phyloP scores from a whole-genome alignment of 208 protist genomes.

The Leishmania mexicana region DNA sequence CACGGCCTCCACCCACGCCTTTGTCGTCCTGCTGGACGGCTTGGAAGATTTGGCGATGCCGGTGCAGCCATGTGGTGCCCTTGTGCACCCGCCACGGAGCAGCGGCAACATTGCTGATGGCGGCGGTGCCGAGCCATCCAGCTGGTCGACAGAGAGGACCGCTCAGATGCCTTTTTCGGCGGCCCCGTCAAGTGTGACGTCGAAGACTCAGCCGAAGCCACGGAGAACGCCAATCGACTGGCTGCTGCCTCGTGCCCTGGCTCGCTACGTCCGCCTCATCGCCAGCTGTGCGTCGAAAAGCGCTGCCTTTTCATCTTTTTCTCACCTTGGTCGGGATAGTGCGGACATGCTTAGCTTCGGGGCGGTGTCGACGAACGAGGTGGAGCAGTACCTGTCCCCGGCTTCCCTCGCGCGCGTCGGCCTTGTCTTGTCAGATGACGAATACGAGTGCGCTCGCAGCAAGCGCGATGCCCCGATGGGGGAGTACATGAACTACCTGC shows the following conservation, averaged over 20 bases:
- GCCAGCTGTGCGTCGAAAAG: conserved; percentile 41
- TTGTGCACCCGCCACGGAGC: conserved; percentile 39
- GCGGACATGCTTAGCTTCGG: conserved; percentile 57
- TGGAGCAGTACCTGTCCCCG: conserved; percentile 68
- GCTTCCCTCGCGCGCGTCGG: conserved; percentile 43
- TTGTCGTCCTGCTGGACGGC: conserved; percentile 71
- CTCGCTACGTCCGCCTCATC: conserved; percentile 79
- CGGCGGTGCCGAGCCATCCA: conserved; percentile 26
- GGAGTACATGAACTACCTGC: conserved; percentile 72
- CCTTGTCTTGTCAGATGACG: conserved; percentile 64
- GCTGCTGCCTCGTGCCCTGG: conserved; percentile 60
- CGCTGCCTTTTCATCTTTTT: conserved; percentile 22
- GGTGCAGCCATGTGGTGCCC: conserved; percentile 54
- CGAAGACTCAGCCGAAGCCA: neutral
- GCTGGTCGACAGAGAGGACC: conserved; percentile 12
- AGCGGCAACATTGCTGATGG: conserved; percentile 21
- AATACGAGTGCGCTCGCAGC: conserved; percentile 56
- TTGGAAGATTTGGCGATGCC: conserved; percentile 44
- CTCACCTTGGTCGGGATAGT: conserved; percentile 57
- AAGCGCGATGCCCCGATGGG: conserved; percentile 51
- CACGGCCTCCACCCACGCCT: conserved; percentile 26
- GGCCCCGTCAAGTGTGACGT: neutral
- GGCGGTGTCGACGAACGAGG: conserved; percentile 57
- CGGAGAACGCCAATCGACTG: conserved; percentile 1
- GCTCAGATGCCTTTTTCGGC: neutral